Evolutionary conservation across 2,329 filamentous ascomycete species (phyloP), one percentile per base, ranked within the genome.

Genomic region (Chaetothyriales sp.): DNA sequence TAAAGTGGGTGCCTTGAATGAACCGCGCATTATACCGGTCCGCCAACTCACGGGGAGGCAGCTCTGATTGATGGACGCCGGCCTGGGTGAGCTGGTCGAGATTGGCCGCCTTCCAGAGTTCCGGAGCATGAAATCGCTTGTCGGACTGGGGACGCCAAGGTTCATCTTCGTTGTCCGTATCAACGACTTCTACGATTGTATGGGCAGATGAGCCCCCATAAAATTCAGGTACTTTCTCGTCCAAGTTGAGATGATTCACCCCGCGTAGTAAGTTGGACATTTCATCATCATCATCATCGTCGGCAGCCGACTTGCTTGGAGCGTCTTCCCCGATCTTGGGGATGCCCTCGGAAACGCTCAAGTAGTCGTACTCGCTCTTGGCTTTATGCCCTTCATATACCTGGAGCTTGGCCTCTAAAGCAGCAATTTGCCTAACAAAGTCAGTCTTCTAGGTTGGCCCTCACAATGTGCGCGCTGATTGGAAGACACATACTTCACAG

Each of bases 191-290:
- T 18, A 54, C 50, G 19, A 51, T 54, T 25, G 52, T 49, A 49
- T 51, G 45, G 4, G 37, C 29, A 9, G 47, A 51, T 3, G 49
- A 51, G 6, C 48, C 25, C 18, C 49, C 49, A 43, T 51, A 51
- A 44, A 51, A 51, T 44, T 48, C 49, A 20, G 52, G 52, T 15
- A 28, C 44, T 29, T 46, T 51, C 18, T 18, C 48, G 18, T 45
- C 44, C 15, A 54, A 48, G 15, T 49, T 51, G 13, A 54, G 49
- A 46, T 45, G 46, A 40, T 54, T 51, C n/a, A 54, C 52, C n/a
- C 52, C 52, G 13, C 49, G 52, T 5, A 54, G 44, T 2, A 54
- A 28, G 2, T 51, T 44, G 18, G 28, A 28, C 52, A 54, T 54
- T 13, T 51, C 45, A 44, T 54, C 52, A n/a, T 54, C 52, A 10